Evolutionary conservation across 2,329 filamentous ascomycete genomes (phyloP).

Genomic region (Acarospora socialis): DNA sequence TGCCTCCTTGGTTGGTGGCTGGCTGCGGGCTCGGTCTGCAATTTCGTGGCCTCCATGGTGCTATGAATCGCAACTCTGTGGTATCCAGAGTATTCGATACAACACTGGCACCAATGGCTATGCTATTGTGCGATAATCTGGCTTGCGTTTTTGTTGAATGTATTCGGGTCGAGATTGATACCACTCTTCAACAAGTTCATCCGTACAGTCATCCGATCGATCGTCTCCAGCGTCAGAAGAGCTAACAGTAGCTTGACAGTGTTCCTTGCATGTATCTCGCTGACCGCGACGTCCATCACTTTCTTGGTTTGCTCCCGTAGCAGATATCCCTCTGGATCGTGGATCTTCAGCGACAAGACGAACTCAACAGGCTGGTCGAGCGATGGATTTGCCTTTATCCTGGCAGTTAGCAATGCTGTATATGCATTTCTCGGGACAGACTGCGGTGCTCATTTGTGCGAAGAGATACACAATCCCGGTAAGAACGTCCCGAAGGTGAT

Average conservation of each 20-base stretch:
- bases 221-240: neutral
- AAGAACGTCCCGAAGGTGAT: neutral
- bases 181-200: neutral
- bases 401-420: conserved; percentile 1
- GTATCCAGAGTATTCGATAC: no score
- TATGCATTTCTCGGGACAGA: conserved; percentile 12
- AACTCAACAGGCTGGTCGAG: conserved; percentile 1
- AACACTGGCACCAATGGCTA: no score
- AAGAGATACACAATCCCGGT: conserved; percentile 12
- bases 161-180: neutral
- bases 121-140: no score
- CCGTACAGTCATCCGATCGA: neutral
- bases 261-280: neutral
- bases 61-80: no score
- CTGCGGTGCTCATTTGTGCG: conserved; percentile 10
- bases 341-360: neutral
- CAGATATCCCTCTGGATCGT: neutral
- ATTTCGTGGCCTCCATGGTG: neutral
- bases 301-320: neutral
- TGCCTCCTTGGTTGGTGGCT: neutral
- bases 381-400: neutral
- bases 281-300: neutral
- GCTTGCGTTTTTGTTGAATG: no score
- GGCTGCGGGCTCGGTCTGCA: neutral
- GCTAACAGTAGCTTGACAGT: neutral